Conservation (phyloP, 306 rosid genomes). For the Hippophae tibetana region DNA sequence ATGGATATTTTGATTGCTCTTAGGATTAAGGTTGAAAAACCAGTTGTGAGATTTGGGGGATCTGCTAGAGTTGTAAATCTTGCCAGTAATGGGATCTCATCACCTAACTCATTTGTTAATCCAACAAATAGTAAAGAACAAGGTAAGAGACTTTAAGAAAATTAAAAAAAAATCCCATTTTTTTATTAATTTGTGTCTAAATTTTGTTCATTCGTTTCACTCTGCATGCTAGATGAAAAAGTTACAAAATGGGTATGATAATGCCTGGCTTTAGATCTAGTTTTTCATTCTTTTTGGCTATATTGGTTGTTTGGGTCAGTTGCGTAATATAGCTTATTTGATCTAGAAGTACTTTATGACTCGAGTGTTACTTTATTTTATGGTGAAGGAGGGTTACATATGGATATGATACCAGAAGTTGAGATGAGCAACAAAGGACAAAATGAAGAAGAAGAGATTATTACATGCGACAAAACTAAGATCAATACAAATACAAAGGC, state of each 20-base stretch:
- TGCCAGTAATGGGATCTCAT: conserved; percentile 12
- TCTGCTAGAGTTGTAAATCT: conserved; percentile 10
- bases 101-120: conserved; percentile 15
- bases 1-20: conserved; percentile 67
- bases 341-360: not conserved
- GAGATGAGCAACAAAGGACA: conserved; percentile 38
- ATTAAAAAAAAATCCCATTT: too few relatives aligned
- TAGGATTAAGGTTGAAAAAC: conserved; percentile 50
- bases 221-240: too few relatives aligned
- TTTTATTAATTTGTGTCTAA: too few relatives aligned
- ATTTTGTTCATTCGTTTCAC: too few relatives aligned
- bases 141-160: conserved; percentile 24
- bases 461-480: conserved; percentile 13
- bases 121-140: conserved; percentile 14
- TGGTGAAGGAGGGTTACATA: conserved; percentile 23
- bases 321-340: not conserved
- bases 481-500: conserved; percentile 1
- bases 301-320: too few relatives aligned
- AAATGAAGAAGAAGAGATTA: conserved; percentile 17
- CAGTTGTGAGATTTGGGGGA: conserved; percentile 17
- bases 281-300: too few relatives aligned
- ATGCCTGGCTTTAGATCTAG: too few relatives aligned
- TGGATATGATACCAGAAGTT: conserved; percentile 58
- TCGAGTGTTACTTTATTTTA: not conserved
- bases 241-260: too few relatives aligned